These are phyloP conservation scores for Orbilia javanica DNA, from an alignment of 2,329 filamentous ascomycete genomes.

Conservation along the genomic window DNA sequence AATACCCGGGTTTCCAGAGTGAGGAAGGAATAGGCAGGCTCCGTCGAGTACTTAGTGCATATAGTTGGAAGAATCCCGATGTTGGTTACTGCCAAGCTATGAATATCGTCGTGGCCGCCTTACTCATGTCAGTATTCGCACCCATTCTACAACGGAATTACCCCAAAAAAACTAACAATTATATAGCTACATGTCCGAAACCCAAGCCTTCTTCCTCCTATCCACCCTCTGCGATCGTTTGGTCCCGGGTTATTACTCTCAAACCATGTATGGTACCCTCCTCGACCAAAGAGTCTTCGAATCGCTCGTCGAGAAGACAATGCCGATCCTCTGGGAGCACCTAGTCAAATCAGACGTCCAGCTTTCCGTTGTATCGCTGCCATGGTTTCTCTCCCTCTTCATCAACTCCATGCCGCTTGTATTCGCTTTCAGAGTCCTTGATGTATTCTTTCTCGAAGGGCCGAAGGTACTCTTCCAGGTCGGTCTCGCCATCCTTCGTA, in stretches of 20 bases:
- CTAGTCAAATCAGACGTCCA: conserved; percentile 97
- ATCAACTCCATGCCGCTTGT: conserved; percentile 99
- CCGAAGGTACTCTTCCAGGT: conserved; percentile 98
- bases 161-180: conserved; percentile 55
- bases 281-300: conserved; percentile 98
- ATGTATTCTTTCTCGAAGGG: conserved; percentile 98
- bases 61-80: conserved; percentile 95
- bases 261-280: conserved; percentile 98
- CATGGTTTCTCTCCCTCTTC: conserved; percentile 97
- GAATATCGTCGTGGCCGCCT: conserved; percentile 98
- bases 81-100: conserved; percentile 99
- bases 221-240: conserved; percentile 92
- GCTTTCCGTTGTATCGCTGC: conserved; percentile 93
- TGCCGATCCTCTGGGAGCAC: conserved; percentile 98
- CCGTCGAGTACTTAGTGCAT: conserved; percentile 90
- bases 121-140: conserved; percentile 77
- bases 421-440: conserved; percentile 94
- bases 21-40: conserved; percentile 93
- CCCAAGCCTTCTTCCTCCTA: conserved; percentile 93
- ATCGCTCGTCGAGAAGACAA: conserved; percentile 96
- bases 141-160: not conserved
- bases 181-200: conserved; percentile 87
- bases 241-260: conserved; percentile 96
- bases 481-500: conserved; percentile 92
- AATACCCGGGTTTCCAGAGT: conserved; percentile 97